phyloP scores from a whole-genome alignment of 495 filamentous ascomycete species.

The Podospora appendiculata region DNA sequence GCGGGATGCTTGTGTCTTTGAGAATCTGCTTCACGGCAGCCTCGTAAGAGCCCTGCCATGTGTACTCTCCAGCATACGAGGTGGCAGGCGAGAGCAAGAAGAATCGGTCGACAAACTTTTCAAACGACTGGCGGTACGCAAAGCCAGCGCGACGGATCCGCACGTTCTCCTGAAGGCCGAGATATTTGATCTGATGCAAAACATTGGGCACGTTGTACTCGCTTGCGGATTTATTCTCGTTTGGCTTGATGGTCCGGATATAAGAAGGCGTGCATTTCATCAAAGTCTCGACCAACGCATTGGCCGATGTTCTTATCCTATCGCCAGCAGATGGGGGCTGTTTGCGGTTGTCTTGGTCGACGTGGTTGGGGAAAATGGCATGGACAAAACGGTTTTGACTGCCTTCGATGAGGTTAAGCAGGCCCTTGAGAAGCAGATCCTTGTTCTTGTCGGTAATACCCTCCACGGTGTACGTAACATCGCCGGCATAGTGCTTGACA shows the following conservation, averaged over 20 bases:
- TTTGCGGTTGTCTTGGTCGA: constrained; percentile 93
- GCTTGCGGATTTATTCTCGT: constrained; percentile 91
- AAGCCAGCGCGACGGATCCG: constrained; percentile 95
- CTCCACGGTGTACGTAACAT: constrained; percentile 89
- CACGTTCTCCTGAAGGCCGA: constrained; percentile 97
- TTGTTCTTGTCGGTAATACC: constrained; percentile 99
- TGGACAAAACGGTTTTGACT: constrained; percentile 83
- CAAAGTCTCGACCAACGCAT: constrained; percentile 87
- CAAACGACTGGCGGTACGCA: constrained; percentile 94
- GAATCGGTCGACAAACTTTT: constrained; percentile 97
- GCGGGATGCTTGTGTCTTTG: constrained; percentile 89
- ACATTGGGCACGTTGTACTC: constrained; percentile 92
- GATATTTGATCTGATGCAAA: constrained; percentile 98
- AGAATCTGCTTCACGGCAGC: constrained; percentile 89
- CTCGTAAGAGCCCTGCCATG: constrained; percentile 80
- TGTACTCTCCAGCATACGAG: constrained; percentile 94
- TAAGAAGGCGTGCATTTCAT: constrained; percentile 98
- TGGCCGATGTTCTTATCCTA: constrained; percentile 94
- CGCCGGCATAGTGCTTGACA: constrained; percentile 98
- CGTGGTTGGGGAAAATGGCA: constrained; percentile 80
- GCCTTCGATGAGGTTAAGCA: constrained; percentile 77
- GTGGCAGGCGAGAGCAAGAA: constrained; percentile 92
- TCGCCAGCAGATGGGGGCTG: constrained; percentile 93
- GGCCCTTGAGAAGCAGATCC: constrained; percentile 90
- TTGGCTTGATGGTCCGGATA: constrained; percentile 98